phyloP scores from a whole-genome alignment of 768 basidiomycete species.

The Chalciporus pseudorubinellus region DNA sequence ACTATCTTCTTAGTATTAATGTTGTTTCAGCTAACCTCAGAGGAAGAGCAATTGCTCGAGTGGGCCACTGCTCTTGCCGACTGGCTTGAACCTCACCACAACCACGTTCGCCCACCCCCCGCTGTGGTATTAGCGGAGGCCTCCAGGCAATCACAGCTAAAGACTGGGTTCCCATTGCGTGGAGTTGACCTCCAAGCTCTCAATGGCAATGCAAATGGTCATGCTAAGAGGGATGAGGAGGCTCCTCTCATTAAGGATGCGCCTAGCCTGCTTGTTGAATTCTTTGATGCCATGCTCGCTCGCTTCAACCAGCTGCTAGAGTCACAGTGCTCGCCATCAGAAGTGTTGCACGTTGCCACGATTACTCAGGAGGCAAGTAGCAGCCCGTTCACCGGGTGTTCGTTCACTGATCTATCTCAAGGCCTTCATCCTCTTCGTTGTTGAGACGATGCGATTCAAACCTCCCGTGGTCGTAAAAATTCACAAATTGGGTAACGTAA shows the following conservation, averaged over 20 bases:
- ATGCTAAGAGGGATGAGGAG: constrained; percentile 69
- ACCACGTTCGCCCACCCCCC: constrained; percentile 69
- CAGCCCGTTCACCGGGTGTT: background rate
- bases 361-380: constrained; percentile 67
- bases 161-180: constrained; percentile 65
- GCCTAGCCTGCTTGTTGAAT: constrained; percentile 50
- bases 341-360: constrained; percentile 69
- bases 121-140: constrained; percentile 71
- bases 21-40: constrained; percentile 55
- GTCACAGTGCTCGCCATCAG: constrained; percentile 41
- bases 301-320: constrained; percentile 48
- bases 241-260: constrained; percentile 62
- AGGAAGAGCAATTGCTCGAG: constrained; percentile 57
- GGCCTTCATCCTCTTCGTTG: constrained; percentile 69
- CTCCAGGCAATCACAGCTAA: constrained; percentile 66
- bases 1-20: constrained; percentile 1
- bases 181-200: constrained; percentile 49
- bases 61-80: constrained; percentile 62
- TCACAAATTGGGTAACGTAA: constrained; percentile 69
- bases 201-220: constrained; percentile 37
- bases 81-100: constrained; percentile 78
- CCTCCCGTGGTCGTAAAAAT: constrained; percentile 63
- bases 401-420: constrained; percentile 26
- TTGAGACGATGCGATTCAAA: constrained; percentile 77
- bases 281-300: constrained; percentile 60